phyloP scores from a whole-genome alignment of 2,329 filamentous ascomycete genomes.

The Cryoendolithus antarcticus region DNA sequence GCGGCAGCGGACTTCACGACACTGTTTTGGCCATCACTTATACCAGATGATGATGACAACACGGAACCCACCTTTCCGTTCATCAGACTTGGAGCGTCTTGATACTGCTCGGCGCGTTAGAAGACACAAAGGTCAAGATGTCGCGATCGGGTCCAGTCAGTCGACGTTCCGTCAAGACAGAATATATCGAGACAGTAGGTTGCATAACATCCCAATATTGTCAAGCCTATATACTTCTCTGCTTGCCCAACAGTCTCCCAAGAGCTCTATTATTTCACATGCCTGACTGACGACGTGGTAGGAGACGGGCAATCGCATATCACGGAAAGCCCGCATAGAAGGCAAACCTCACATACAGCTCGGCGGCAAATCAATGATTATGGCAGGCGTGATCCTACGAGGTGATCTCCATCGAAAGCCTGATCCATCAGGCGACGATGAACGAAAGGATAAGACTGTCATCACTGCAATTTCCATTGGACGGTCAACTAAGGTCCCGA shows the following conservation, averaged over 20 bases:
- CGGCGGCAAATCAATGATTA: conserved; percentile 85
- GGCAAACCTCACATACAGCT: conserved; percentile 97
- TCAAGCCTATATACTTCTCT: too few species aligned
- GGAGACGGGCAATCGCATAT: conserved; percentile 98
- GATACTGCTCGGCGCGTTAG: too few species aligned
- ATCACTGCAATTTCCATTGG: conserved; percentile 68
- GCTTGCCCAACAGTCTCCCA: too few species aligned
- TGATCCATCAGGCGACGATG: conserved; percentile 16
- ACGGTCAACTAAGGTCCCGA: conserved; percentile 9
- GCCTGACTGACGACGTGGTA: conserved; percentile 24
- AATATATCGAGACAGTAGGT: conserved; percentile 91
- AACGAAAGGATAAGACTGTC: conserved; percentile 9
- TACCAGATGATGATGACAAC: too few species aligned
- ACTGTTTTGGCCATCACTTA: too few species aligned
- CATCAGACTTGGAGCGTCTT: too few species aligned
- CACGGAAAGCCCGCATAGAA: conserved; percentile 78
- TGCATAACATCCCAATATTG: too few species aligned
- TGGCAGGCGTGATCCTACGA: conserved; percentile 86
- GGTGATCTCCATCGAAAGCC: conserved; percentile 59
- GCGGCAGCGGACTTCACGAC: too few species aligned
- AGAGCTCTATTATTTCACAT: too few species aligned
- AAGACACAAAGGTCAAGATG: conserved; percentile 15
- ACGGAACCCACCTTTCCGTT: too few species aligned
- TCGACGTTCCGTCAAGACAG: conserved; percentile 62
- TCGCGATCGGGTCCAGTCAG: conserved; percentile 27